Percentiles rank a stretch among this genome's conserved stretches.
These are phyloP conservation scores for Nannochloropsis oceanica DNA, from an alignment of 108 stramenopile genomes.

Conservation along the genomic window DNA sequence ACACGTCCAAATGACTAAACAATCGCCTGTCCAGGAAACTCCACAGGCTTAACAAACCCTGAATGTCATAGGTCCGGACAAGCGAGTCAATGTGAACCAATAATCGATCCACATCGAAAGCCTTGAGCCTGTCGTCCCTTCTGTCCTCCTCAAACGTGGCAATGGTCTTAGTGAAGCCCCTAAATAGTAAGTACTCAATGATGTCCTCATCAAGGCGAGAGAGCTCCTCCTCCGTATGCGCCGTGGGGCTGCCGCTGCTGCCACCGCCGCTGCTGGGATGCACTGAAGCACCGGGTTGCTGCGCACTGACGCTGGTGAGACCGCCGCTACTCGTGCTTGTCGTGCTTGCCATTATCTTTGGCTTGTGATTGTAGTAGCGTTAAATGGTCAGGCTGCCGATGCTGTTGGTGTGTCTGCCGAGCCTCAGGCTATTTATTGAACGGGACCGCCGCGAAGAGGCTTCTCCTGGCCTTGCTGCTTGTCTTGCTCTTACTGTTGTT, in stretches of 20 bases:
- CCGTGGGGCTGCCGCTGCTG: background rate
- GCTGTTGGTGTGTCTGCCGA: too few relatives aligned
- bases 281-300: background rate
- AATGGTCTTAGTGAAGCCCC: background rate
- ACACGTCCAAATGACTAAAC: background rate
- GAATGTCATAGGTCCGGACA: background rate
- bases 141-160: background rate
- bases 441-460: too few relatives aligned
- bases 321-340: background rate
- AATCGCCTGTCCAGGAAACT: background rate
- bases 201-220: background rate
- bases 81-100: background rate
- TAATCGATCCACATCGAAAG: background rate
- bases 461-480: too few relatives aligned
- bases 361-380: too few relatives aligned
- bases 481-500: too few relatives aligned
- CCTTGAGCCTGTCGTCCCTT: background rate
- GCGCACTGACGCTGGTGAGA: background rate
- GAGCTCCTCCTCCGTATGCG: background rate
- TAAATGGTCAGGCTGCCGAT: too few relatives aligned
- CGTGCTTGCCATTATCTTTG: background rate
- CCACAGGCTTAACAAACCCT: background rate
- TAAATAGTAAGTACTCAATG: background rate
- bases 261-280: background rate
- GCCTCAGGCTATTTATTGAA: too few relatives aligned